A percentile compares a stretch with the other conserved stretches of the same genome.
Conservation (phyloP, 2,329 filamentous ascomycete species). For the Arthrobotrys musiformis region DNA sequence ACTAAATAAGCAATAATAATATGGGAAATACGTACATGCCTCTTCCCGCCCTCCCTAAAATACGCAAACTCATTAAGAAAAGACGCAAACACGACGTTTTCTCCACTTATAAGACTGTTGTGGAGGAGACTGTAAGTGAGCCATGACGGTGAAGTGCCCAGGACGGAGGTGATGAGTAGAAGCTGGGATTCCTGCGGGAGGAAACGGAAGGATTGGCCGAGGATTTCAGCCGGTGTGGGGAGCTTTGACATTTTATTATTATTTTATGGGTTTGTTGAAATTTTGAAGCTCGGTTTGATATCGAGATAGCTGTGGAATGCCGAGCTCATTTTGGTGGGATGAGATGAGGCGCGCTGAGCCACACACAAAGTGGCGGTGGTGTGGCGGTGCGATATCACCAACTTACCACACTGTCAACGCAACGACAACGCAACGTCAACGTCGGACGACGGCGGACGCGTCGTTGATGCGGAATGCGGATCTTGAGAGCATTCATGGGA, state of each 20-base stretch:
- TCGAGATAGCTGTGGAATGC: background rate
- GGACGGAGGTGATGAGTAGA: conserved; percentile 74
- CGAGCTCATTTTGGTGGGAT: background rate
- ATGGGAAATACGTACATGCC: conserved; percentile 68
- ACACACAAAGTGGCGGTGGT: background rate
- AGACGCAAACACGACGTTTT: conserved; percentile 78
- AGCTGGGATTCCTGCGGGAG: conserved; percentile 71
- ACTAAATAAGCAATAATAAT: background rate
- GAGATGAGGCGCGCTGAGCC: background rate
- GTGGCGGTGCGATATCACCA: background rate
- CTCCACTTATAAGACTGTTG: conserved; percentile 59
- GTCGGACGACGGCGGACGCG: background rate
- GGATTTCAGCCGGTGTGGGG: conserved; percentile 39
- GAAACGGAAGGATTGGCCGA: conserved; percentile 67
- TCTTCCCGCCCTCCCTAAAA: conserved; percentile 77
- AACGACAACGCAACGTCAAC: background rate
- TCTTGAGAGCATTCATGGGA: background rate
- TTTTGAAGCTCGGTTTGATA: background rate
- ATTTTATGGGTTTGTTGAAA: background rate
- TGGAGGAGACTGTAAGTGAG: conserved; percentile 65
- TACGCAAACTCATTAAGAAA: conserved; percentile 82
- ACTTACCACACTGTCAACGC: background rate
- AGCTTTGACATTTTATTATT: conserved; percentile 35
- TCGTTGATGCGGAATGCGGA: background rate
- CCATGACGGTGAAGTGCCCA: conserved; percentile 74